Conservation (phyloP, 1,284 basidiomycete species). For the Coniferiporia sulphurascens region DNA sequence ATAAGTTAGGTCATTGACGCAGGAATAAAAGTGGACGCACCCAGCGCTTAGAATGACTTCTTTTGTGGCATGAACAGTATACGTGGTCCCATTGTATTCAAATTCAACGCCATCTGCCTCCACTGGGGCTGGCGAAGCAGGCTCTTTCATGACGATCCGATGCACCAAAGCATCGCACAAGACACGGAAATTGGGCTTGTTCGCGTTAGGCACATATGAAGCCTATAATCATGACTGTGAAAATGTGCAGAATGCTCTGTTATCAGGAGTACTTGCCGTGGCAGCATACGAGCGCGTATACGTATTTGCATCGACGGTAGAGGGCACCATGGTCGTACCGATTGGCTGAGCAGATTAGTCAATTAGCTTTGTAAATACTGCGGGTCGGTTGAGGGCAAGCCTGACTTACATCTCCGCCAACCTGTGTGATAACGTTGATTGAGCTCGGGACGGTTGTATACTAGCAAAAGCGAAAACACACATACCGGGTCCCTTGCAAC, state of each 20-base stretch:
- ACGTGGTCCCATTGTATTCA: conserved; percentile 22
- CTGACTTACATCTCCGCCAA: conserved; percentile 21
- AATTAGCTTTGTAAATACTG: neutral
- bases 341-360: conserved; percentile 2
- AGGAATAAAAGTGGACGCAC: conserved; percentile 15
- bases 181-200: conserved; percentile 22
- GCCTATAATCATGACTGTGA: conserved; percentile 18
- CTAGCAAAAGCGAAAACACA: neutral
- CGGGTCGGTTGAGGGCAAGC: neutral
- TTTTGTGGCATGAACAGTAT: conserved; percentile 27
- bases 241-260: neutral
- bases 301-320: conserved; percentile 18
- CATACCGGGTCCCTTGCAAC: conserved; percentile 20
- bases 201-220: conserved; percentile 20
- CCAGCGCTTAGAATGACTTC: conserved; percentile 37
- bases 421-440: conserved; percentile 4
- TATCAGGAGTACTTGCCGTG: conserved; percentile 9
- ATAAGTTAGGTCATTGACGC: neutral
- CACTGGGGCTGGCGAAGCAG: neutral
- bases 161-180: conserved; percentile 20
- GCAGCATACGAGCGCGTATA: conserved; percentile 22
- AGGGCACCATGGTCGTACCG: conserved; percentile 12
- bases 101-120: conserved; percentile 34
- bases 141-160: conserved; percentile 14
- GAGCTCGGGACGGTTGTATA: neutral